These are phyloP conservation scores for Hypsizygus ulmarius DNA, from an alignment of 1,284 basidiomycete species.

Conservation along the genomic window DNA sequence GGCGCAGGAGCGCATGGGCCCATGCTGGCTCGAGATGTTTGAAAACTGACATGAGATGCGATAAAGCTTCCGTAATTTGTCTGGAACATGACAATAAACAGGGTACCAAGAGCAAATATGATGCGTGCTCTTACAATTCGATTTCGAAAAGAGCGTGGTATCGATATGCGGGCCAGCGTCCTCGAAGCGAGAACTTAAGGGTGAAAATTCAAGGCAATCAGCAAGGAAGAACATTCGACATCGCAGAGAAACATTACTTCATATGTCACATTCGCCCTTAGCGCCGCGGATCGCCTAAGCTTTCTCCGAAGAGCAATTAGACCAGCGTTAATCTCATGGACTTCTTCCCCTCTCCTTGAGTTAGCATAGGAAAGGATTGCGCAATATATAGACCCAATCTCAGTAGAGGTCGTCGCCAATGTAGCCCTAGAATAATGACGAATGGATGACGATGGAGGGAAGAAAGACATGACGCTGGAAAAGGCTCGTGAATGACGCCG, in stretches of 20 bases:
- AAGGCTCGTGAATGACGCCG: background rate
- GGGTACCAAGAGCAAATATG: background rate
- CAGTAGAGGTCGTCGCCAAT: slow-evolving; percentile 58
- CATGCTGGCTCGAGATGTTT: slow-evolving; percentile 68
- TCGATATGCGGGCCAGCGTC: slow-evolving; percentile 65
- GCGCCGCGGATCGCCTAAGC: slow-evolving; percentile 51
- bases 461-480: slow-evolving; percentile 59
- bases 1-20: slow-evolving; percentile 71
- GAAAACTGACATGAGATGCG: slow-evolving; percentile 62
- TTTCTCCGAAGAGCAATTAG: slow-evolving; percentile 65
- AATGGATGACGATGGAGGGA: slow-evolving; percentile 70
- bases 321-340: slow-evolving; percentile 52
- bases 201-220: background rate
- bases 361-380: slow-evolving; percentile 65
- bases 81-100: slow-evolving; percentile 31
- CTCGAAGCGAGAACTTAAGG: slow-evolving; percentile 62
- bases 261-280: slow-evolving; percentile 61
- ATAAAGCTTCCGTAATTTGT: slow-evolving; percentile 58
- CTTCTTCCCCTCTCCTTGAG: slow-evolving; percentile 42
- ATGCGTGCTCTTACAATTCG: slow-evolving; percentile 49
- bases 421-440: slow-evolving; percentile 63
- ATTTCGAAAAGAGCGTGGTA: slow-evolving; percentile 65
- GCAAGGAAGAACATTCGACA: background rate
- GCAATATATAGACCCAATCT: slow-evolving; percentile 67
- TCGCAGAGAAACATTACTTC: slow-evolving; percentile 45